phyloP scores from a whole-genome alignment of 2,329 filamentous ascomycete species.

The Colletotrichum sansevieriae region DNA sequence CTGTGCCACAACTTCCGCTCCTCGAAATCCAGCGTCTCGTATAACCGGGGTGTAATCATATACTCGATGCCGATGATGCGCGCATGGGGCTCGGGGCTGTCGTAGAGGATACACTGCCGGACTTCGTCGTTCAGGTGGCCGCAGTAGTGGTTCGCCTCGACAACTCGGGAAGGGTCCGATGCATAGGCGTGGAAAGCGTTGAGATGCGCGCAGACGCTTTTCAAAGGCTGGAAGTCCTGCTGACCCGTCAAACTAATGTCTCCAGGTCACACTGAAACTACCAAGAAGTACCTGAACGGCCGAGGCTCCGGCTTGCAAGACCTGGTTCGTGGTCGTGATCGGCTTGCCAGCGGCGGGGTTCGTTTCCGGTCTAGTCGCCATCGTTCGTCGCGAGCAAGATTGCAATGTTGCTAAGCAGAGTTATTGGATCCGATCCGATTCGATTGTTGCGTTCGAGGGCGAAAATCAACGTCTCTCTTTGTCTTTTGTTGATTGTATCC shows the following conservation, averaged over 20 bases:
- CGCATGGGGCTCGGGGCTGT: constrained; percentile 74
- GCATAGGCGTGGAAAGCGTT: constrained; percentile 91
- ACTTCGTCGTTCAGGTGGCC: constrained; percentile 80
- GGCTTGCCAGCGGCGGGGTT: constrained; percentile 57
- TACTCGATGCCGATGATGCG: constrained; percentile 89
- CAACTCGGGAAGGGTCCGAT: constrained; percentile 74
- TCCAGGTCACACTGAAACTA: not conserved
- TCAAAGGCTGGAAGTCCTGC: constrained; percentile 77
- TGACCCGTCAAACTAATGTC: not conserved
- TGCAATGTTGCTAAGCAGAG: constrained; percentile 1
- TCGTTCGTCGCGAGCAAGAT: constrained; percentile 14
- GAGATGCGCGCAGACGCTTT: constrained; percentile 83
- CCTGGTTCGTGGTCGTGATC: constrained; percentile 66
- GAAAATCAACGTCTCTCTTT: no score
- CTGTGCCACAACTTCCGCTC: constrained; percentile 86
- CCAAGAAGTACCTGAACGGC: constrained; percentile 63
- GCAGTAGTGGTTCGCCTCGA: constrained; percentile 90
- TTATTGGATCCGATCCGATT: not conserved
- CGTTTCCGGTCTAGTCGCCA: constrained; percentile 34
- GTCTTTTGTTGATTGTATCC: not conserved
- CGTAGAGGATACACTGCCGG: constrained; percentile 88
- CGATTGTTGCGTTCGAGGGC: not conserved
- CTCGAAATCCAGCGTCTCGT: constrained; percentile 71
- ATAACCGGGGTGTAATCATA: constrained; percentile 82
- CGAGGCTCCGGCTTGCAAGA: constrained; percentile 72